Evolutionary conservation across 208 protist species (phyloP).

Genomic region (Trypanosoma avium): DNA sequence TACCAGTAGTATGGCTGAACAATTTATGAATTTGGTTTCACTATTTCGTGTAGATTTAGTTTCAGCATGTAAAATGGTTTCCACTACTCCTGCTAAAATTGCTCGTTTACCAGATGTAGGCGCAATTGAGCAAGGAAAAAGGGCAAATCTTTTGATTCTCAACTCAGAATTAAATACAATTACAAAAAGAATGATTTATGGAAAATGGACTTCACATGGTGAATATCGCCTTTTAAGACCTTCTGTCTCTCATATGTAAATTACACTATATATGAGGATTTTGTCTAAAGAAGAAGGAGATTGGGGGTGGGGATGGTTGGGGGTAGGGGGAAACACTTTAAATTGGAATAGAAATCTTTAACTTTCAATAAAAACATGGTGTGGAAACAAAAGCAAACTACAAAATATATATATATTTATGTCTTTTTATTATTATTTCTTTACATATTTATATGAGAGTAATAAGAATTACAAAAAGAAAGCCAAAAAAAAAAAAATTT

Average conservation of each 20-base stretch:
- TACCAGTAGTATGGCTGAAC: slow-evolving; percentile 59
- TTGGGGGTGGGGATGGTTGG: too few relatives aligned
- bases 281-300: too few relatives aligned
- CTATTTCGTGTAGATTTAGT: slow-evolving; percentile 56
- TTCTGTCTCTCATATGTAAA: slow-evolving; percentile 54
- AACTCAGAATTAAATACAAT: slow-evolving; percentile 54
- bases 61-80: slow-evolving; percentile 47
- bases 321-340: too few relatives aligned
- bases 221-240: slow-evolving; percentile 49
- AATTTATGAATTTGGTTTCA: slow-evolving; percentile 63
- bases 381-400: too few relatives aligned
- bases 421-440: too few relatives aligned
- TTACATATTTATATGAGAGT: too few relatives aligned
- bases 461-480: too few relatives aligned
- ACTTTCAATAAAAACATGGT: too few relatives aligned
- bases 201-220: slow-evolving; percentile 30
- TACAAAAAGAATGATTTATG: slow-evolving; percentile 31
- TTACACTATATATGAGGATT: too few relatives aligned
- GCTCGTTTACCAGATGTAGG: slow-evolving; percentile 52
- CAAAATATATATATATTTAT: too few relatives aligned
- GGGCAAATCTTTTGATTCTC: slow-evolving; percentile 63
- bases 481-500: too few relatives aligned
- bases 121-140: slow-evolving; percentile 39
- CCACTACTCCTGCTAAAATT: slow-evolving; percentile 63
- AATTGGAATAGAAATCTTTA: too few relatives aligned